These are phyloP conservation scores for Sambucus nigra DNA, from an alignment of 129 eudicot genomes.

Conservation along the genomic window DNA sequence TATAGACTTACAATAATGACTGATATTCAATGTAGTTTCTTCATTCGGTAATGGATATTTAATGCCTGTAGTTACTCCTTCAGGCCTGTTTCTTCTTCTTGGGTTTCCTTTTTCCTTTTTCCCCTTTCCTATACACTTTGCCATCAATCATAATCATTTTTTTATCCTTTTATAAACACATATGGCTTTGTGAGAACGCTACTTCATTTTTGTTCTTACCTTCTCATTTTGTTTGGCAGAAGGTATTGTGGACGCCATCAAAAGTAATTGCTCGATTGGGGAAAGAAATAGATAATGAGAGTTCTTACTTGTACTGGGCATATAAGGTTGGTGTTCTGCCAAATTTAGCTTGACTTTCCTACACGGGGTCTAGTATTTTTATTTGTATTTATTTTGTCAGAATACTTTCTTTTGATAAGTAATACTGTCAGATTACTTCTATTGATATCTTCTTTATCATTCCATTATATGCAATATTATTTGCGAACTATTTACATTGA, in stretches of 20 bases:
- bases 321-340: constrained; percentile 44
- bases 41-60: no score
- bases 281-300: constrained; percentile 78
- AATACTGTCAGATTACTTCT: not conserved
- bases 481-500: not conserved
- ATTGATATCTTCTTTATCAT: not conserved
- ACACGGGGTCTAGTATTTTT: no score
- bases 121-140: no score
- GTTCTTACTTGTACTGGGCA: constrained; percentile 93
- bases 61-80: no score
- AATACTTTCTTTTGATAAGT: no score
- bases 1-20: no score
- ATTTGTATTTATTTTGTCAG: not conserved
- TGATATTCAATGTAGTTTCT: no score
- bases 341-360: not conserved
- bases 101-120: no score
- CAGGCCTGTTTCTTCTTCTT: no score
- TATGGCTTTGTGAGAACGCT: not conserved
- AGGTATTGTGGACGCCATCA: constrained; percentile 83
- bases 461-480: no score
- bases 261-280: constrained; percentile 91
- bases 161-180: not conserved
- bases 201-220: not conserved
- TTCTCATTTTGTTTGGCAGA: constrained; percentile 31
- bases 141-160: no score